phyloP scores from a whole-genome alignment of 176 grass and related monocot species.

The Avena insularis region DNA sequence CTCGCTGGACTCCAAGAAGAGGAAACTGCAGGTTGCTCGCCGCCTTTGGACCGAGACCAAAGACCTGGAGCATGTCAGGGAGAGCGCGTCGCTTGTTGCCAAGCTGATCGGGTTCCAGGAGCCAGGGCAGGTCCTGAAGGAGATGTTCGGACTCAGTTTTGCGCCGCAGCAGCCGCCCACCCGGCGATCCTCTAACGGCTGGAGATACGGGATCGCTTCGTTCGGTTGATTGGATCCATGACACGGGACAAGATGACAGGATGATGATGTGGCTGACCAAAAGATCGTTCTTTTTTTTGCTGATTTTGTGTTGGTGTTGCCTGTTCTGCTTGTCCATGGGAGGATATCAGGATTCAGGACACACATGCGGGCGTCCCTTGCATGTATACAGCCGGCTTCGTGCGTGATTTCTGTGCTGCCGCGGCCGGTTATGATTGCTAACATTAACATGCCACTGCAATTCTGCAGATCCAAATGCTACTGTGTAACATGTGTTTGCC shows the following conservation, averaged over 20 bases:
- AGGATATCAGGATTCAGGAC: conserved; percentile 28
- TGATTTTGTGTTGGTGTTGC: not conserved
- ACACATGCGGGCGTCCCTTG: not conserved
- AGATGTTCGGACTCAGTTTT: conserved; percentile 97
- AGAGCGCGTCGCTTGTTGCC: conserved; percentile 81
- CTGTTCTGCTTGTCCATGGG: conserved; percentile 20
- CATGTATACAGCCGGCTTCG: conserved; percentile 1
- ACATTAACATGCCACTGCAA: conserved; percentile 26
- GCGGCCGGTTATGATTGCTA: conserved; percentile 30
- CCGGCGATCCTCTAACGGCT: conserved; percentile 68
- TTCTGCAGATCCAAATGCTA: not conserved
- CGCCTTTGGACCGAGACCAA: conserved; percentile 72
- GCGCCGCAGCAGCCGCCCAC: conserved; percentile 59
- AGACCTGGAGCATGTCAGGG: conserved; percentile 78
- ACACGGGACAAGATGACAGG: not conserved
- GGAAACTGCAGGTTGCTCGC: conserved; percentile 73
- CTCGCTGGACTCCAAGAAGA: conserved; percentile 76
- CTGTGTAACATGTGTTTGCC: not conserved
- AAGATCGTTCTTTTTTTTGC: not conserved
- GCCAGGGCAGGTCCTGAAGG: conserved; percentile 74
- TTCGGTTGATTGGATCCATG: conserved; percentile 46
- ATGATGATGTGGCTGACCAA: conserved; percentile 43
- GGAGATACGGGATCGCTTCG: conserved; percentile 68
- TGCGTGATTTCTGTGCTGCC: conserved; percentile 21
- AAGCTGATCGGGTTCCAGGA: conserved; percentile 80